Evolutionary conservation across 176 grass and related monocot species (phyloP).

Genomic region (Juncus inflexus): DNA sequence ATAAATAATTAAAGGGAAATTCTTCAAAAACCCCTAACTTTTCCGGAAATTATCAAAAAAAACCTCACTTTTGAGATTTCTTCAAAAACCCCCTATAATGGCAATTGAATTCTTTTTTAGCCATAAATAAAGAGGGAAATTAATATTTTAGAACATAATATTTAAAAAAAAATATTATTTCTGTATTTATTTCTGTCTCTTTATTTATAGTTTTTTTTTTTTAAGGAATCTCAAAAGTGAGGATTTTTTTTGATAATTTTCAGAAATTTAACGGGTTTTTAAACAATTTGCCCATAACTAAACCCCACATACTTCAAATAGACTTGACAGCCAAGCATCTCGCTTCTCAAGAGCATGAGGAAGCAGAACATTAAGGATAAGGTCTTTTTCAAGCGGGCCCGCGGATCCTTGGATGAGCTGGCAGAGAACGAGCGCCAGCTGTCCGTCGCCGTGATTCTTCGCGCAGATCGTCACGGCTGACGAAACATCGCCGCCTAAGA

Average conservation of each 20-base stretch:
- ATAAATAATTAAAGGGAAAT: not conserved
- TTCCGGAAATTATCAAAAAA: too few species aligned
- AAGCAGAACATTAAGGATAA: conserved; percentile 75
- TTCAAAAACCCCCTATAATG: too few species aligned
- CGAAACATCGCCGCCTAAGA: conserved; percentile 72
- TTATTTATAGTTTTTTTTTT: too few species aligned
- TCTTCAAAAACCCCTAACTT: too few species aligned
- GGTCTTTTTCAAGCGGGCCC: conserved; percentile 66
- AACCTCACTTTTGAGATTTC: too few species aligned
- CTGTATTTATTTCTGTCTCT: too few species aligned
- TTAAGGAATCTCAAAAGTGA: too few species aligned
- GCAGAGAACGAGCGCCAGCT: conserved; percentile 91
- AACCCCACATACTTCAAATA: conserved; percentile 60
- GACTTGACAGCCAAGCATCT: conserved; percentile 83
- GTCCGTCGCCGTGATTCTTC: conserved; percentile 89
- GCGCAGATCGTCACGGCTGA: conserved; percentile 86
- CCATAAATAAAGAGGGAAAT: too few species aligned
- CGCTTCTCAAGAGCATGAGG: conserved; percentile 73
- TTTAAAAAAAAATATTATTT: too few species aligned
- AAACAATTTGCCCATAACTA: too few species aligned
- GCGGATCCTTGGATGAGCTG: conserved; percentile 64
- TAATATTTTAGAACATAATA: too few species aligned
- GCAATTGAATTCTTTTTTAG: too few species aligned
- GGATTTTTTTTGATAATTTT: not conserved
- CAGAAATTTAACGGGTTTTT: not conserved